These are phyloP conservation scores for Hygrocybe punicea DNA, from an alignment of 768 basidiomycete species.

Conservation along the genomic window DNA sequence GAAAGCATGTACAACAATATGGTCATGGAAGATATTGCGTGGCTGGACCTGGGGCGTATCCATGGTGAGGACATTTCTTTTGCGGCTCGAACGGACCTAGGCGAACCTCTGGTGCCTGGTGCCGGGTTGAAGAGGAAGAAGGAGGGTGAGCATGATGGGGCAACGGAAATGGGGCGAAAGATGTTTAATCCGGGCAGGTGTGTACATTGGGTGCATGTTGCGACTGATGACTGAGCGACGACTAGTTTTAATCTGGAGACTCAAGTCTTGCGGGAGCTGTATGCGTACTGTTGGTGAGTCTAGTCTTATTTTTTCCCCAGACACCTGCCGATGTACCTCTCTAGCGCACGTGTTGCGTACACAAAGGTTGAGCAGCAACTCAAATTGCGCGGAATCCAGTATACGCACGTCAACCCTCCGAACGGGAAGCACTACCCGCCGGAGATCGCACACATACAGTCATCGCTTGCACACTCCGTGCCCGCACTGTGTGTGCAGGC, in stretches of 20 bases:
- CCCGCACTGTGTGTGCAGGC: constrained; percentile 84
- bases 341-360: constrained; percentile 85
- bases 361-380: constrained; percentile 86
- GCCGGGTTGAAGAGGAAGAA: not conserved
- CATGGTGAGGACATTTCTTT: constrained; percentile 41
- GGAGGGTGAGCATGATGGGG: not conserved
- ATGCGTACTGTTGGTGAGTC: constrained; percentile 80
- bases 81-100: constrained; percentile 10
- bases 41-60: constrained; percentile 71
- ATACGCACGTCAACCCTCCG: constrained; percentile 66
- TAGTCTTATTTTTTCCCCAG: not conserved
- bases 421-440: constrained; percentile 38
- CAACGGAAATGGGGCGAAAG: no score
- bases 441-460: constrained; percentile 58
- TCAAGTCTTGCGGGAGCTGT: constrained; percentile 70
- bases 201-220: not conserved
- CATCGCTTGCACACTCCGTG: constrained; percentile 70
- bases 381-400: constrained; percentile 76
- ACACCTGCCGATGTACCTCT: no score
- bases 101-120: no score
- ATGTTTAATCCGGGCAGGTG: not conserved
- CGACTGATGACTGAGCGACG: not conserved
- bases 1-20: constrained; percentile 58
- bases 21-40: constrained; percentile 74
- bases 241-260: constrained; percentile 66